A percentile compares a stretch with the other conserved stretches of the same genome.
These are phyloP conservation scores for Naganishia kalamii DNA, from an alignment of 768 basidiomycete species.

Conservation along the genomic window DNA sequence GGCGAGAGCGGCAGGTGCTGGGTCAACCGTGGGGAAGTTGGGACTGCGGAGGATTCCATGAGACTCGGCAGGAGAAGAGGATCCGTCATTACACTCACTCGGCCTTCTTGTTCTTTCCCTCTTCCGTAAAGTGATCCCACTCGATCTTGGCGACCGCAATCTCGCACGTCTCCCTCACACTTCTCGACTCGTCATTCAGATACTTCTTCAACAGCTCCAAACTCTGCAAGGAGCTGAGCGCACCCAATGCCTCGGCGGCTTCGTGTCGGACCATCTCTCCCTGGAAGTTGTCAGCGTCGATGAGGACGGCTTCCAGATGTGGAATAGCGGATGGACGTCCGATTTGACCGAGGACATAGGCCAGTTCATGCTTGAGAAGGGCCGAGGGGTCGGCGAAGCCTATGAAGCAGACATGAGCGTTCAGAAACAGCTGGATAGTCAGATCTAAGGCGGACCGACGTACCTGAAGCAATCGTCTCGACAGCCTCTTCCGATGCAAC, in stretches of 20 bases:
- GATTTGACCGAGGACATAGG: constrained; percentile 94
- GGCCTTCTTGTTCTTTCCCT: constrained; percentile 40
- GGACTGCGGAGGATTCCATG: constrained; percentile 27
- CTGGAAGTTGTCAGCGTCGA: constrained; percentile 59
- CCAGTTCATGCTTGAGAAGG: constrained; percentile 90
- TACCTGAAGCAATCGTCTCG: constrained; percentile 76
- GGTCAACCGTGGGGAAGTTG: constrained; percentile 47
- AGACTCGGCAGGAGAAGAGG: not conserved
- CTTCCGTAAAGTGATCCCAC: constrained; percentile 59
- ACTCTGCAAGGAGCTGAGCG: constrained; percentile 66
- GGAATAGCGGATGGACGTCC: constrained; percentile 67
- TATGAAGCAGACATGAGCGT: constrained; percentile 41
- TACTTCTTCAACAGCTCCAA: constrained; percentile 66
- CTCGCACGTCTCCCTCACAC: constrained; percentile 91
- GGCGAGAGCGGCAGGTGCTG: constrained; percentile 41
- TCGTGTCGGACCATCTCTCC: constrained; percentile 94
- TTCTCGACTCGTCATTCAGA: constrained; percentile 62
- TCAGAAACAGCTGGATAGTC: not conserved
- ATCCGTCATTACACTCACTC: constrained; percentile 33
- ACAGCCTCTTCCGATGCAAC: constrained; percentile 67
- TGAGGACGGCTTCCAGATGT: constrained; percentile 67
- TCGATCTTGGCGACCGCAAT: constrained; percentile 92
- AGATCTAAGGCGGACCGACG: constrained; percentile 17
- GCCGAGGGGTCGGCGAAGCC: constrained; percentile 82
- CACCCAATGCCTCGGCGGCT: constrained; percentile 98